Base-by-base conservation (phyloP, 192 early-diverging fungal genomes). In the Coemansia aciculifera region DNA sequence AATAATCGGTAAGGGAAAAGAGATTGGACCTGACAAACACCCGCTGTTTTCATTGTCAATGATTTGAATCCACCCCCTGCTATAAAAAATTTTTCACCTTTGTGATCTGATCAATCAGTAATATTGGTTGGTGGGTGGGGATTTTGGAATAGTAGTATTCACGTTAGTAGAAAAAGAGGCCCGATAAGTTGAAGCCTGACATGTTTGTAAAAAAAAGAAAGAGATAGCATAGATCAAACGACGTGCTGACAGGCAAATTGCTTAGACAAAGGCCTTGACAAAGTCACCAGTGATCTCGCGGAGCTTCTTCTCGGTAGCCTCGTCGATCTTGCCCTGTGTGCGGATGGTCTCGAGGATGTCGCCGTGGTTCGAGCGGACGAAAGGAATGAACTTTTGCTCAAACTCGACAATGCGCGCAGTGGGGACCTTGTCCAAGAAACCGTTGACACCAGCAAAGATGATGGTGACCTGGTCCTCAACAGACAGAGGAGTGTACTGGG, bases 361-460 rank as follows among this genome's bases (percentile, higher is more conserved):
- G 66, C 87, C 81, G 83, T 96, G 94, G 85, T 94, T 95, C 67
- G 93, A 86, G 67, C 87, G 85, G 75, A 99, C 79, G 87, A 93
- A 86, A 59, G 94, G 92, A 67, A 95, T 88, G 81, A 98, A 90
- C 69, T 90, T 90, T 61, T 88, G 83, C 86, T 99, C 97, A 85
- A 94, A 99, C 76, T 94, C 91, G 75, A 90, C 91, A 63, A 99
- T 90, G 79, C 92, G 92, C 86, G 90, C 87, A 72, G 94, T 94
- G 65, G 93, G 93, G 82, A 99, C 86, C 90, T 98, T 98, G 89
- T 99, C 97, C 49, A 99, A 89, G 93, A 94, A 97, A 71, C 96
- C 97, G 86, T 99, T 93, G 79, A 99, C 97, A 93, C 96, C 94
- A 67, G 98, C 93, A 85, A 95, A 99, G 77, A 99, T 93, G 79